Percentiles rank a stretch among this genome's conserved stretches.
Evolutionary conservation across 345 rosid genomes (phyloP).

Genomic region (Arabidopsis arenosa): DNA sequence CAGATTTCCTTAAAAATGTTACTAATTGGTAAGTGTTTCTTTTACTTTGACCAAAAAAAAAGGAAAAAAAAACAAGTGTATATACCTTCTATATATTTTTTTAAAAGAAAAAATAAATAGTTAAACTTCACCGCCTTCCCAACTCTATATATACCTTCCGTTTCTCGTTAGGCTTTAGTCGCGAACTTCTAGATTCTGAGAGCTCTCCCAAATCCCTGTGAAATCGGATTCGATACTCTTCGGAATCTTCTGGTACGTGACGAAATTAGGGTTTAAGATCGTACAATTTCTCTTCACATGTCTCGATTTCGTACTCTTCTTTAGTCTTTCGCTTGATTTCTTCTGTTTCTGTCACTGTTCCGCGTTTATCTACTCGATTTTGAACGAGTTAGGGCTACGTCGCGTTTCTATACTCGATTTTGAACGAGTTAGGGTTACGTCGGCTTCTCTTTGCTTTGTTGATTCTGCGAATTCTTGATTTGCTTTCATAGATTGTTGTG

Average conservation of each 20-base stretch:
- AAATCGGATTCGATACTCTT: neutral
- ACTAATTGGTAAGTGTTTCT: neutral
- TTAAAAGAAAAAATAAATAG: neutral
- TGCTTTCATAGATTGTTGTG: neutral
- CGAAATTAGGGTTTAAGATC: constrained; percentile 1
- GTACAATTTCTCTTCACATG: neutral
- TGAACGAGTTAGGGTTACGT: neutral
- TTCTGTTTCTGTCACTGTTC: neutral
- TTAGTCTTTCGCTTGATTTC: neutral
- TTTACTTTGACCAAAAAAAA: neutral
- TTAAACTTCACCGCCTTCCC: constrained; percentile 21
- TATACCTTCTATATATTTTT: neutral
- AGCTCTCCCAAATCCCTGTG: constrained; percentile 10
- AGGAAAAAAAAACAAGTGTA: neutral
- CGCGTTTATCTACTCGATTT: no score
- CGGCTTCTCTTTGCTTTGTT: neutral
- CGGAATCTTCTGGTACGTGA: constrained; percentile 18
- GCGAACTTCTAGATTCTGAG: neutral
- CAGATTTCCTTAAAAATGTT: neutral
- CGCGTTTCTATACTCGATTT: no score
- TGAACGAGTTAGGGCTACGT: constrained; percentile 1
- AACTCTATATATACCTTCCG: neutral
- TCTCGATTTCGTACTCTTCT: constrained; percentile 6
- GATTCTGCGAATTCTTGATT: neutral
- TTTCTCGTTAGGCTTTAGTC: neutral